Evolutionary conservation across 202 grass and related monocot genomes (phyloP).

Genomic region (Eragrostis tef): DNA sequence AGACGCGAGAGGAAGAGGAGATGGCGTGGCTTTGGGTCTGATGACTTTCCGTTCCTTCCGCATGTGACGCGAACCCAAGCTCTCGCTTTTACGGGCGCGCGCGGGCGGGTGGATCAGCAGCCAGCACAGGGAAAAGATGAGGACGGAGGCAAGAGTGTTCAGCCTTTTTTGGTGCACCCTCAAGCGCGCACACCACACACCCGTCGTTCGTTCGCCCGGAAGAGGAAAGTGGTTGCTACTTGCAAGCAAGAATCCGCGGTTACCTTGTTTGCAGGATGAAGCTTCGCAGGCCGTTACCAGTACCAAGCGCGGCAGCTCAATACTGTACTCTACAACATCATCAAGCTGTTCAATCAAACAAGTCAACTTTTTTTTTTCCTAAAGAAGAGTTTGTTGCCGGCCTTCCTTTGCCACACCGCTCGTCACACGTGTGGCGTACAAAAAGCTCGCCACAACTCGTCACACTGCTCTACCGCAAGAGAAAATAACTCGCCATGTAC

Average conservation of each 20-base stretch:
- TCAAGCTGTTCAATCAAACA: too few relatives aligned
- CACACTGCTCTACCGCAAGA: too few relatives aligned
- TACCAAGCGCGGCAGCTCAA: too few relatives aligned
- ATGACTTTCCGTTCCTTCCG: slow-evolving; percentile 13
- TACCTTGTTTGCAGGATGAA: slow-evolving; percentile 11
- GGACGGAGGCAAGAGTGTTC: neutral
- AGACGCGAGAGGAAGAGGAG: neutral
- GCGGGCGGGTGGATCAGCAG: neutral
- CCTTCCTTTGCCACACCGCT: too few relatives aligned
- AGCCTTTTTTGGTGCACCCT: neutral
- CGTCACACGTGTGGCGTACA: too few relatives aligned
- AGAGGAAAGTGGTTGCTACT: neutral
- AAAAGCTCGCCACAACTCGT: too few relatives aligned
- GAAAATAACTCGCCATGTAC: too few relatives aligned
- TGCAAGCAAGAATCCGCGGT: slow-evolving; percentile 9
- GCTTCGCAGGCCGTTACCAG: too few relatives aligned
- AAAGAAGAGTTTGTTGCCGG: too few relatives aligned
- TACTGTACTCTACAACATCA: too few relatives aligned
- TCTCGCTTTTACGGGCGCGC: neutral
- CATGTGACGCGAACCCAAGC: neutral
- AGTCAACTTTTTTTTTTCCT: too few relatives aligned
- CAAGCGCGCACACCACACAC: neutral
- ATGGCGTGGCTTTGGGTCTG: neutral
- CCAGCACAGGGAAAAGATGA: slow-evolving; percentile 33
- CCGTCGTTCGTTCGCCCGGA: too few relatives aligned